Evolutionary conservation across 495 filamentous ascomycete genomes (phyloP), one percentile per base, ranked within the genome.

Genomic region (Trichoderma orchidacearum): DNA sequence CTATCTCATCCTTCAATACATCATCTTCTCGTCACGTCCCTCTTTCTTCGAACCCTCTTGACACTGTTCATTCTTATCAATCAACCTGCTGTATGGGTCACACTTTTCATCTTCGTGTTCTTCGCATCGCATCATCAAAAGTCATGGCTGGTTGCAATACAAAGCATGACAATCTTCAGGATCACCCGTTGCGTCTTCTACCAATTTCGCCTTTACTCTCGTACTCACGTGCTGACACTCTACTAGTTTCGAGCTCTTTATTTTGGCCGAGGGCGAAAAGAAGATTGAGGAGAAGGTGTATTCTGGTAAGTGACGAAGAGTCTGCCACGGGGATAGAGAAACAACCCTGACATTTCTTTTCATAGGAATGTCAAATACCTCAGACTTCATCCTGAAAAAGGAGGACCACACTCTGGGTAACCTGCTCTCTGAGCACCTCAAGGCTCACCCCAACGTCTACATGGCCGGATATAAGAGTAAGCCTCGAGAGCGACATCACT

Each of bases 361-460:
- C 35, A 13, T 54, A 95, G 91, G 91, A 59, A 86, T 84, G 79
- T 75, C 91, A 62, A 80, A 94, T 74, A 77, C 82, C 61, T 85
- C 90, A 17, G 85, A 95, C 66, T 97, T 99, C 75, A 85, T 84
- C 54, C 85, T 99, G 72, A 84, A 89, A 68, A 96, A 95, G 70
- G 94, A 99, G 66, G 94, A 99, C 66, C 93, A 97, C 70, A 97
- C 94, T 0, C 79, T 99, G 45, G 93, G 83, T 57, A 96, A 97
- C 66, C 77, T 97, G 58, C 80, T 99, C 38, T 80, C 83, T 56
- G 80, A 84, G 54, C 86, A 88, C 58, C 86, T 97, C 48, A 78
- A 89, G 63, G 83, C 87, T 65, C 84, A 84, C 53, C 73, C 78
- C 11, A 81, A 95, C 65, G 88, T 97, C 56, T 69, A 81, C 59